Base-by-base conservation (phyloP, 257 asterid genomes). In the Lycium ferocissimum region DNA sequence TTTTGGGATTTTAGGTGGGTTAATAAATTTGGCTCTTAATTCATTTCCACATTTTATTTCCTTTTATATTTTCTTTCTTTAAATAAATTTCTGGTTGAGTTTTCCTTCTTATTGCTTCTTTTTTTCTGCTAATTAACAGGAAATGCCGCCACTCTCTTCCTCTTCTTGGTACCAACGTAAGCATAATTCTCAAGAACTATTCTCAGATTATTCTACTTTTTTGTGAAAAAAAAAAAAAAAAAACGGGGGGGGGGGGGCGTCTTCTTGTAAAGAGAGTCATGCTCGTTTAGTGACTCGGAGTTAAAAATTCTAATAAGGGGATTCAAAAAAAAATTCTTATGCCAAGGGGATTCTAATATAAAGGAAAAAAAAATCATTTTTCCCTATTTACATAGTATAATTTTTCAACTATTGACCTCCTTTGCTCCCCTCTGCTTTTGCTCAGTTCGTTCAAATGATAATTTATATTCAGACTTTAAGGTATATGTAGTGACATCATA, bases 111-210 rank as follows among this genome's bases (percentile, higher is more conserved):
- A 69, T 69, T 75, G 79, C 66, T 66, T 22, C 40, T 83, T 13
- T 83, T 45, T 61, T 47, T 54, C 26, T 33, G n/a, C 49, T 56
- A 58, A 33, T 94, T 38, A 69, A 37, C 78, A 94, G 98, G 98
- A 79, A 95, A 94, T 89, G 93, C 89, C 20, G 90, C 86, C 83
- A 98, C 97, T 54, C 84, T 95, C 86, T 94, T 94, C 85, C 96
- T 95, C 35, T 95, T 91, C 96, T 84, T 93, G 89, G 93, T 97
- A 57, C 99, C 99, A 59, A 4, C 92, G 99, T 95, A 89, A 69
- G 78, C 72, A 69, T 37, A 37, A 61, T 61, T 58, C 80, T 17
- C 76, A 33, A 37, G 2, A 85, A 38, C 11, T 37, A 7, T 66
- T 37, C 11, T 66, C 45, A 33, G 1, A 2, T 1, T 40, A 40